phyloP scores from a whole-genome alignment of 2,329 filamentous ascomycete genomes.

The Apiospora kogelbergensis region DNA sequence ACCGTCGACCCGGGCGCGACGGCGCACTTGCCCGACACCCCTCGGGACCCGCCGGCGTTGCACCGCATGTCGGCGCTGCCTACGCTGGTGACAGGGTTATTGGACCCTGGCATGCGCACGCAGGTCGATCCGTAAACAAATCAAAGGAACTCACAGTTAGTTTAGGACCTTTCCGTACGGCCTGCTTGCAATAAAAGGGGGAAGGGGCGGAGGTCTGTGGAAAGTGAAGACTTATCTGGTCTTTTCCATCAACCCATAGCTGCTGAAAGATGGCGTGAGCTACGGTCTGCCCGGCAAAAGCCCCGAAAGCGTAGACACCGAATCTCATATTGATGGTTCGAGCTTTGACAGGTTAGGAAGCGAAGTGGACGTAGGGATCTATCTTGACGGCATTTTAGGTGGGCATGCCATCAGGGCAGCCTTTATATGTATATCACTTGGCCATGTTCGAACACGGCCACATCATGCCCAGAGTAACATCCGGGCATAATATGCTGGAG shows the following conservation, averaged over 20 bases:
- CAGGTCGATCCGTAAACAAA: neutral
- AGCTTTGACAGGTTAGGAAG: neutral
- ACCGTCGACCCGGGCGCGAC: conserved; percentile 48
- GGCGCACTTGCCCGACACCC: conserved; percentile 42
- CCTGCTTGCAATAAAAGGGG: neutral
- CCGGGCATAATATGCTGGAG: neutral
- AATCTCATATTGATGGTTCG: neutral
- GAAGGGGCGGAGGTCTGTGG: too few relatives aligned
- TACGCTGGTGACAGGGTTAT: conserved; percentile 40
- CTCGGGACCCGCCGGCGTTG: conserved; percentile 36
- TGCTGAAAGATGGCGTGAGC: neutral
- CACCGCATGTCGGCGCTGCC: conserved; percentile 41
- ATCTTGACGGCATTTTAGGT: neutral
- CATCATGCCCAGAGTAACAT: neutral
- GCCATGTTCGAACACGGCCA: neutral
- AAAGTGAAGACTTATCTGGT: neutral
- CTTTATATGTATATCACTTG: neutral
- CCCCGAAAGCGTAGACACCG: neutral
- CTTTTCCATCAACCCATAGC: neutral
- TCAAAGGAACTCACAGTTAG: neutral
- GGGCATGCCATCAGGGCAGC: neutral
- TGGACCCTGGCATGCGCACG: neutral
- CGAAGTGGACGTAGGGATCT: neutral
- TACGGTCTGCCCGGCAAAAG: neutral
- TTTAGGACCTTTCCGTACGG: too few relatives aligned